A percentile compares a stretch with the other conserved stretches of the same genome.
These are phyloP conservation scores for Vickermania spadyakhi DNA, from an alignment of 208 protist species.

Conservation along the genomic window DNA sequence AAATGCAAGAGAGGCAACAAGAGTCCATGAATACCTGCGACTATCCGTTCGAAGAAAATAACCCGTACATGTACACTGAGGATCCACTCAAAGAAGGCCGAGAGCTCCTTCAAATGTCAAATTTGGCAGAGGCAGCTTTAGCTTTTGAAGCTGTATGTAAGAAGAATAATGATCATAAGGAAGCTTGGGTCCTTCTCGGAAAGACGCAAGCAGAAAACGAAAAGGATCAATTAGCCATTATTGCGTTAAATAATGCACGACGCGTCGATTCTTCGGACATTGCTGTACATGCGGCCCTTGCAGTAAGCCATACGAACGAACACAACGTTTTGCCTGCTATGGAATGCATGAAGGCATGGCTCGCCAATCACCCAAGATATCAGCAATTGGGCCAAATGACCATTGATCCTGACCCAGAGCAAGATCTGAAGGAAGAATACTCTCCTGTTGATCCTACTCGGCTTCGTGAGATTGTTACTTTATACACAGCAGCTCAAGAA, in stretches of 20 bases:
- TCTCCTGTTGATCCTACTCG: constrained; percentile 56
- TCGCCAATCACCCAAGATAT: constrained; percentile 70
- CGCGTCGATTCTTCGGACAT: constrained; percentile 51
- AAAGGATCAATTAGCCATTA: constrained; percentile 82
- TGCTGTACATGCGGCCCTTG: constrained; percentile 64
- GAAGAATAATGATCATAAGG: constrained; percentile 44
- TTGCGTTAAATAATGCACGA: constrained; percentile 76
- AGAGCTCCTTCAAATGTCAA: constrained; percentile 59
- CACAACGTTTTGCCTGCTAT: constrained; percentile 58
- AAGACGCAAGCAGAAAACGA: constrained; percentile 86
- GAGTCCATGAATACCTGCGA: constrained; percentile 50
- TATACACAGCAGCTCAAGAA: constrained; percentile 67
- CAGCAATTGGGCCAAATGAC: constrained; percentile 55
- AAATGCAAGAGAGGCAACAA: constrained; percentile 46
- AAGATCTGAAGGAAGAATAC: constrained; percentile 47
- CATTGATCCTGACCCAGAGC: constrained; percentile 27
- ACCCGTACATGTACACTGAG: constrained; percentile 77
- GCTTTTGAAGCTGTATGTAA: constrained; percentile 87
- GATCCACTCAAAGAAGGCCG: constrained; percentile 64
- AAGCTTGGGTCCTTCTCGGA: constrained; percentile 76
- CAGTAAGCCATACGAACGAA: constrained; percentile 85
- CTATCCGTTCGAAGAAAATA: constrained; percentile 86
- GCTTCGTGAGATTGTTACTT: constrained; percentile 47
- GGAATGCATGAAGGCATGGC: constrained; percentile 64
- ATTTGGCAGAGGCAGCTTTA: constrained; percentile 79